Percentiles rank a stretch among this genome's conserved stretches.
Evolutionary conservation across 108 stramenopile species (phyloP).

Genomic region (Skeletonema grethae): DNA sequence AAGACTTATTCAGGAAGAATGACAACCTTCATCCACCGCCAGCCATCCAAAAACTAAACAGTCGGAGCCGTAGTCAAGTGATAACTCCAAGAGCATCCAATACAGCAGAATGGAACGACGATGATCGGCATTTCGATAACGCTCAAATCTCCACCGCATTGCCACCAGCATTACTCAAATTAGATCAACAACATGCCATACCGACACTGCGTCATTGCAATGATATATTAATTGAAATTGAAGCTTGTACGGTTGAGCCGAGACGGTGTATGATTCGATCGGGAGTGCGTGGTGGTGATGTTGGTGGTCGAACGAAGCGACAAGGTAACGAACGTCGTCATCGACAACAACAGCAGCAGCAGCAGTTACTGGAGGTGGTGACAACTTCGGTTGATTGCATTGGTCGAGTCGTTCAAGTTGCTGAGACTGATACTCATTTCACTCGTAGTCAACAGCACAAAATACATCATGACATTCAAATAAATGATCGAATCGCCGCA

Average conservation of each 20-base stretch:
- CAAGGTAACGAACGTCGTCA: neutral
- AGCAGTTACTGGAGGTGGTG: conserved; percentile 10
- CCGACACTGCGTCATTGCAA: conserved; percentile 40
- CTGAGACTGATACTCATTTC: neutral
- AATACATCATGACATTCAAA: conserved; percentile 27
- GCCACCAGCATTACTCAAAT: conserved; percentile 36
- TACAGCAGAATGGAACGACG: neutral
- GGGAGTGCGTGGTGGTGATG: neutral
- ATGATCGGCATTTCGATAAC: neutral
- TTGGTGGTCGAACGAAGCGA: neutral
- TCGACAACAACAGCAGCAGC: neutral
- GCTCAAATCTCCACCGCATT: neutral
- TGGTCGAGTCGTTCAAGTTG: conserved; percentile 33
- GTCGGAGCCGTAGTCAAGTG: neutral
- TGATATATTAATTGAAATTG: conserved; percentile 48
- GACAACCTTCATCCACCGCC: neutral
- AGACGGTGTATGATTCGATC: neutral
- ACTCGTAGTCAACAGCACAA: conserved; percentile 6
- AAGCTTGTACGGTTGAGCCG: conserved; percentile 4
- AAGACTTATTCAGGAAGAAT: neutral
- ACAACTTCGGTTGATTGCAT: conserved; percentile 39
- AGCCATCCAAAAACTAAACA: neutral
- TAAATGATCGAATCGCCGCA: conserved; percentile 43
- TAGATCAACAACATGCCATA: conserved; percentile 41
- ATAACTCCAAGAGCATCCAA: neutral